Evolutionary conservation across 2,329 filamentous ascomycete species (phyloP).

Genomic region (Clarireedia homoeocarpa): DNA sequence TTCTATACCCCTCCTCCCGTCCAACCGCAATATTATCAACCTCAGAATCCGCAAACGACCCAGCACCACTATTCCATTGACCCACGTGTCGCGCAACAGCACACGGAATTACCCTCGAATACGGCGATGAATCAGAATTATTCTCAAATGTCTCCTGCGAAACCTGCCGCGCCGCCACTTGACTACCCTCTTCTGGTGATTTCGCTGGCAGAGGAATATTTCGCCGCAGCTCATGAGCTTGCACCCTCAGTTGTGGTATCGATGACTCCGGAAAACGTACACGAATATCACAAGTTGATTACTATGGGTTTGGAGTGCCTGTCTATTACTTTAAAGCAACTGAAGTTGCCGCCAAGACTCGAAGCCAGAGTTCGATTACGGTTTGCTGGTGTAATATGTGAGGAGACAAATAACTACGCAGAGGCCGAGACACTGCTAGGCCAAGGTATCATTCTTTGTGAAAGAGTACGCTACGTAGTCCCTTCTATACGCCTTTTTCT

Average conservation of each 20-base stretch:
- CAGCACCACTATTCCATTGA: constrained; percentile 11
- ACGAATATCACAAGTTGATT: constrained; percentile 65
- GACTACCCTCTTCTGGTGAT: constrained; percentile 43
- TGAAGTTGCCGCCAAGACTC: constrained; percentile 51
- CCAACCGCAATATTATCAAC: constrained; percentile 11
- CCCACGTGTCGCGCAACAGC: constrained; percentile 1
- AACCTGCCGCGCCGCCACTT: constrained; percentile 7
- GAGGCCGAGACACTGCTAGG: constrained; percentile 65
- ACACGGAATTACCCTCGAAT: constrained; percentile 1
- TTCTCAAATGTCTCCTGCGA: constrained; percentile 7
- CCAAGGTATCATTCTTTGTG: constrained; percentile 63
- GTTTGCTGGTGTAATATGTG: constrained; percentile 61
- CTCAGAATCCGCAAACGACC: constrained; percentile 8
- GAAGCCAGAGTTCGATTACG: constrained; percentile 63
- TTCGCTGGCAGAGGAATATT: constrained; percentile 69
- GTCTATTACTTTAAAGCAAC: constrained; percentile 58
- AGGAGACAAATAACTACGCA: constrained; percentile 70
- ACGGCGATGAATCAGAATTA: constrained; percentile 1
- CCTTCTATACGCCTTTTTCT: constrained; percentile 17
- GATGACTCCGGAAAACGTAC: constrained; percentile 42
- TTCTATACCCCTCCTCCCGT: background rate
- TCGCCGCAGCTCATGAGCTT: constrained; percentile 54
- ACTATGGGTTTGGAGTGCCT: constrained; percentile 66
- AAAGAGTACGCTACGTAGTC: constrained; percentile 41
- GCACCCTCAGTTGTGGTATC: constrained; percentile 41